Evolutionary conservation across 805 yeast genomes (phyloP), one percentile per base, ranked within the genome.

Genomic region (Lipomyces lipofer): DNA sequence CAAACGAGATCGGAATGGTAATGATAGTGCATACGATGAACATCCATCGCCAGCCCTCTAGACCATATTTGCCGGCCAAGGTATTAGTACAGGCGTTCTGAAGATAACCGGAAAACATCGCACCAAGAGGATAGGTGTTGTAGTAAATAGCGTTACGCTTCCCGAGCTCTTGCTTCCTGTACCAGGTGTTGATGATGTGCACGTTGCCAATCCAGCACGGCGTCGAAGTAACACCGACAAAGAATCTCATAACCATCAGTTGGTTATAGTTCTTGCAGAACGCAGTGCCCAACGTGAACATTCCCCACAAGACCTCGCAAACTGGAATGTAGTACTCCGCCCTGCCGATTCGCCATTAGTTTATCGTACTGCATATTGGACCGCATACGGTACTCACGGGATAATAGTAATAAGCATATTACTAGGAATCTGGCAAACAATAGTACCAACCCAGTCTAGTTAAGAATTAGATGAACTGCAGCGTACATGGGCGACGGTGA

Each of bases 11-110:
- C 1, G 75, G 80, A 27, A 84, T 64, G 4, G 85, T 80, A 44
- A 85, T 76, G 47, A 80, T 64, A 12, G 84, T 83, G 66, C 84
- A 87, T 58, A 85, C 75, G 42, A 85, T 78, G 64, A 82, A 85
- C 63, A 82, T 79, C 89, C 89, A 85, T 72, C 83, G 75, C 89
- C 89, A 85, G 12, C 87, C 82, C 6, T 74, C 75, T 12, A 79
- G 69, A 0, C 88, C 88, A 43, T 67, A 64, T 8, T 64, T 70
- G 30, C 84, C 86, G 51, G 74, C 69, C 59, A 85, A 66, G 39
- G 69, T 63, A 21, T 73, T 63, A 52, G 71, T 76, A 22, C 83
- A 76, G 7, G 84, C 80, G n/a, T 84, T 79, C 60, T 83, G 84
- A 40, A 85, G 70, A 56, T 81, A 78, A 43, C 88, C 86, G 1